Conservation (phyloP, 306 rosid genomes). For the Lagenaria siceraria region DNA sequence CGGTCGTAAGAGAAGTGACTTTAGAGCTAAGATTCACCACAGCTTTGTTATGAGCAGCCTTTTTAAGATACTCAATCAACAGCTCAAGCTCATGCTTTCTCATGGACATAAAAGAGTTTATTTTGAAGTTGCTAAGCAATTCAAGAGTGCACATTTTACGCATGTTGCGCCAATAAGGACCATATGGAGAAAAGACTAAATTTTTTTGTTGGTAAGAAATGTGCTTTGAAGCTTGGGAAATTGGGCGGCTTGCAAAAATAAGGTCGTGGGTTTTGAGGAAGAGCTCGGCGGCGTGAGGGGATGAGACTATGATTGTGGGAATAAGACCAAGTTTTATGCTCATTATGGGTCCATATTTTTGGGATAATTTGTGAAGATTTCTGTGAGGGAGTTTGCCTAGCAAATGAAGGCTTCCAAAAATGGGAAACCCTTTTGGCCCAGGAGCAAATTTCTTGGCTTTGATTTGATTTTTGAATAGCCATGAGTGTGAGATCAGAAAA, state of each 20-base stretch:
- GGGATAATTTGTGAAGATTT: constrained; percentile 10
- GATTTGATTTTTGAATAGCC: too few relatives aligned
- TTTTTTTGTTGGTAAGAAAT: constrained; percentile 3
- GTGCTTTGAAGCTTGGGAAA: constrained; percentile 5
- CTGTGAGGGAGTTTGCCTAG: constrained; percentile 6
- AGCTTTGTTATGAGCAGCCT: background rate
- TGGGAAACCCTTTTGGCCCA: constrained; percentile 6
- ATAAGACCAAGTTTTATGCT: constrained; percentile 14
- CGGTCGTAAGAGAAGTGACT: constrained; percentile 1
- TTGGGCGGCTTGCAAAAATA: constrained; percentile 19
- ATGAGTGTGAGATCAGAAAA: background rate
- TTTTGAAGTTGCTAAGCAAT: constrained; percentile 14
- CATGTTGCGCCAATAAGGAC: constrained; percentile 21
- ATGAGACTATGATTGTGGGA: constrained; percentile 11
- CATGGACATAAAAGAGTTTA: constrained; percentile 15
- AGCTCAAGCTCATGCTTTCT: constrained; percentile 12
- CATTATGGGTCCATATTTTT: constrained; percentile 19
- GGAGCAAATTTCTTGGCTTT: background rate
- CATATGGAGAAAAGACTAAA: constrained; percentile 8
- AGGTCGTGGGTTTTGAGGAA: constrained; percentile 47
- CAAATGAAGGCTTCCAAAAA: background rate
- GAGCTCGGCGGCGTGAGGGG: constrained; percentile 31
- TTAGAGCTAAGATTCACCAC: constrained; percentile 14
- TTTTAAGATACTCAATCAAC: background rate
- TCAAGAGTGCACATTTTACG: constrained; percentile 23